Base-by-base conservation (phyloP, 345 rosid species). In the Eucalyptus regnans region DNA sequence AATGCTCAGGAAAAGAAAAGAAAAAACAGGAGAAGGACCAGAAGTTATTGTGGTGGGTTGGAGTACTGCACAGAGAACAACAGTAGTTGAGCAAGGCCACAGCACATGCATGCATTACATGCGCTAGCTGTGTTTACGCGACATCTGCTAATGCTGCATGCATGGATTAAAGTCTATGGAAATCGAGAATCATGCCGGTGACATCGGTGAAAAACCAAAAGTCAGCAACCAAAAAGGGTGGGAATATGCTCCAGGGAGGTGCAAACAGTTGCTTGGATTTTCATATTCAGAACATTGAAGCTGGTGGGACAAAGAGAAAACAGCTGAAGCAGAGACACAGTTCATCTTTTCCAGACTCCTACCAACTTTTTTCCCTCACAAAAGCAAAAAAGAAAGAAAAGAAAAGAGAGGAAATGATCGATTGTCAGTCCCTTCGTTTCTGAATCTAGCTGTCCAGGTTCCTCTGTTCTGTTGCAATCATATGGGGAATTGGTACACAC, bases 381-480 rank as follows among this genome's bases (percentile, higher is more conserved):
- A 48, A 41, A 29, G 54, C 54, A 27, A 48, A 49, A 66, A 44
- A 66, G 31, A 13, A 60, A 87, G 18, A 62, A 44, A 60, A 48
- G 27, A 9, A 31, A 62, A 13, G 2, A 25, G 12, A 31, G 44
- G 64, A 51, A 50, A 37, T 76, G 48, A 76, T 76, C 48, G 37
- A 86, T 52, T 86, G 87, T 86, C 87, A 50, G 86, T 62, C 76
- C 80, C 60, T 48, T 88, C 85, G 33, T 88, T 33, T 79, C 87
- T 56, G 89, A 88, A 88, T 44, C 89, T n/a, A 23, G 60, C 89
- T 60, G 89, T 86, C 87, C 89, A 84, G 89, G 79, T 88, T 88
- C 56, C 49, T 60, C 62, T 54, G 71, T 84, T 84, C 87, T 46
- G 87, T 88, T 88, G 89, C 87, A 48, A 89, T 84, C 90, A 66